These are phyloP conservation scores for Schoenoplectus triqueter DNA, from an alignment of 202 grass and related monocot genomes.

Conservation along the genomic window DNA sequence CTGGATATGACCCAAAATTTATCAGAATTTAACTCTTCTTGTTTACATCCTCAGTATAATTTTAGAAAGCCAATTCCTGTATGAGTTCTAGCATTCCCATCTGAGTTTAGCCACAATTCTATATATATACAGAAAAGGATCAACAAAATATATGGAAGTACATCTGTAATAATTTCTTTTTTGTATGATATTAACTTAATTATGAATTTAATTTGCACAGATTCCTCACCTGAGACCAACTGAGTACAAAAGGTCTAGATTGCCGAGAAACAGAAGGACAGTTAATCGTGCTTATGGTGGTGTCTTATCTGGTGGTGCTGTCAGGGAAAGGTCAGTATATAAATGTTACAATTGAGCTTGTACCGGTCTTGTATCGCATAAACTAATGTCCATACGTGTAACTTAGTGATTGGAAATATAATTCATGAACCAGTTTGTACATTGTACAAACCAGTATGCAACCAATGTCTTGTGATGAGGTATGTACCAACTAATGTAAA, in stretches of 20 bases:
- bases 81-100: no score
- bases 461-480: no score
- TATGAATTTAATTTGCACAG: conserved; percentile 40
- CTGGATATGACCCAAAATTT: neutral
- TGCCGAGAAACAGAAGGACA: conserved; percentile 71
- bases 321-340: conserved; percentile 72
- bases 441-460: no score
- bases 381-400: neutral
- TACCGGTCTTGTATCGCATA: neutral
- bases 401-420: neutral
- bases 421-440: neutral
- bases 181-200: conserved; percentile 11
- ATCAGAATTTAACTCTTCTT: neutral
- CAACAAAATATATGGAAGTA: no score
- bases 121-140: neutral
- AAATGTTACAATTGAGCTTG: neutral
- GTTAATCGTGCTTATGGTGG: conserved; percentile 84
- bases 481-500: no score
- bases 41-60: neutral
- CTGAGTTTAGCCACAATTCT: neutral
- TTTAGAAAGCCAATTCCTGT: no score
- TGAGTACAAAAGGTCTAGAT: conserved; percentile 84
- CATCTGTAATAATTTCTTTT: neutral
- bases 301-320: conserved; percentile 72
- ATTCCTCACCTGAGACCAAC: conserved; percentile 80